Conservation (phyloP, 768 basidiomycete species). For the Podaxis carcinomalis region DNA sequence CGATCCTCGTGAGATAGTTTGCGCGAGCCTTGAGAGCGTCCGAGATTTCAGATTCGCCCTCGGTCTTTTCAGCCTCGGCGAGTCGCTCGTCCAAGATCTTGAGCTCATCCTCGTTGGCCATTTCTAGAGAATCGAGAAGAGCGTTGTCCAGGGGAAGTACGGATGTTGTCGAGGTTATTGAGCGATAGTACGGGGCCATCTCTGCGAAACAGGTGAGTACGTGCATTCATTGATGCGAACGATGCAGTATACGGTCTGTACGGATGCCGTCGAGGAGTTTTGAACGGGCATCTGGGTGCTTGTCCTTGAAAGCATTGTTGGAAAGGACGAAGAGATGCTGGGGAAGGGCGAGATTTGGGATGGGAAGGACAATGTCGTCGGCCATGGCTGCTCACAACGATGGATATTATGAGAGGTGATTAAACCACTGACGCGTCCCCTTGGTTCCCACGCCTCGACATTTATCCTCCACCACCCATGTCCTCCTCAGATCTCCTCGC, state of each 20-base stretch:
- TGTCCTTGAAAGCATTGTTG: conserved; percentile 50
- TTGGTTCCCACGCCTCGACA: conserved; percentile 4
- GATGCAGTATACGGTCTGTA: conserved; percentile 60
- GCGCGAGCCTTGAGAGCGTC: conserved; percentile 84
- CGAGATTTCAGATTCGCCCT: conserved; percentile 91
- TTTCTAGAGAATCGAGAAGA: conserved; percentile 57
- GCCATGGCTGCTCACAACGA: conserved; percentile 48
- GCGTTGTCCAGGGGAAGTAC: conserved; percentile 44
- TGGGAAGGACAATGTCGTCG: conserved; percentile 79
- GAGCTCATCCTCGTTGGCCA: conserved; percentile 69
- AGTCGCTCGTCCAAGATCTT: conserved; percentile 72
- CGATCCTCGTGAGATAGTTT: conserved; percentile 83
- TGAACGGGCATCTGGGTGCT: conserved; percentile 64
- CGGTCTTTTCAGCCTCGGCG: conserved; percentile 82
- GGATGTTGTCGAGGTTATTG: conserved; percentile 47
- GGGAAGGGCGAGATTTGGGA: conserved; percentile 80
- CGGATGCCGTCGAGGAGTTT: conserved; percentile 71
- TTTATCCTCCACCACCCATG: background rate
- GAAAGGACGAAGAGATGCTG: conserved; percentile 77
- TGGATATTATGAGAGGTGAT: background rate
- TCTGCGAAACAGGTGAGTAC: conserved; percentile 38
- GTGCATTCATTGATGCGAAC: conserved; percentile 4
- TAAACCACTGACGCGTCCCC: conserved; percentile 1
- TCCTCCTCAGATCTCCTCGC: conserved; percentile 35
- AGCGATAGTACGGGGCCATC: conserved; percentile 82